A percentile compares a stretch with the other conserved stretches of the same genome.
Conservation (phyloP, 768 basidiomycete genomes). For the Hypholoma fasciculare region DNA sequence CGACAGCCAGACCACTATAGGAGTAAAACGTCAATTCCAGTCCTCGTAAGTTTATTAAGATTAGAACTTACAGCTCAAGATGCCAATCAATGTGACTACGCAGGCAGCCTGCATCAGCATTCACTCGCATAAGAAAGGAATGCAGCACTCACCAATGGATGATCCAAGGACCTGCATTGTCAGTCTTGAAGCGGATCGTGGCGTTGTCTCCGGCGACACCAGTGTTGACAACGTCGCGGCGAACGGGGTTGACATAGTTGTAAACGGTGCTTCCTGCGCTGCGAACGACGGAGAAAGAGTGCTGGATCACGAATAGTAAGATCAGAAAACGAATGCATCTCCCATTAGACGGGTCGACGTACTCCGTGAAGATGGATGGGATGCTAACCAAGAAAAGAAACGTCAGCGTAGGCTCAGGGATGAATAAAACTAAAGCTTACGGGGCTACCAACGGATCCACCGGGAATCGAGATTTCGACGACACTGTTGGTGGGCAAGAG, state of each 20-base stretch:
- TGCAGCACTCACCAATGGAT: constrained; percentile 28
- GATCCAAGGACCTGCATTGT: constrained; percentile 63
- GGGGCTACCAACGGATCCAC: constrained; percentile 32
- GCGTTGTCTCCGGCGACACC: constrained; percentile 34
- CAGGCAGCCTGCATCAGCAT: neutral
- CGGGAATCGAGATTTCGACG: constrained; percentile 49
- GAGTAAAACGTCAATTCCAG: neutral
- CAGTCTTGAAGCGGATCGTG: constrained; percentile 58
- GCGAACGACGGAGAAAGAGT: constrained; percentile 39
- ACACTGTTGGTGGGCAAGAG: constrained; percentile 40
- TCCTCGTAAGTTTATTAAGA: neutral
- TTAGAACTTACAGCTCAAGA: constrained; percentile 31
- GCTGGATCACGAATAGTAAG: constrained; percentile 17
- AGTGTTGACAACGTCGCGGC: constrained; percentile 37
- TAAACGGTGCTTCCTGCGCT: constrained; percentile 35
- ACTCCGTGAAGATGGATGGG: constrained; percentile 47
- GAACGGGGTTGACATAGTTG: constrained; percentile 51
- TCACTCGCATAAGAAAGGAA: neutral
- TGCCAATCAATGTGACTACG: constrained; percentile 47
- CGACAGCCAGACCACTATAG: constrained; percentile 30
- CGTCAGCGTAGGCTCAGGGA: neutral
- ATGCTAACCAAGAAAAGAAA: constrained; percentile 24
- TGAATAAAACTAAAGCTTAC: constrained; percentile 21
- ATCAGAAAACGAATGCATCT: neutral
- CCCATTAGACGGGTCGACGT: constrained; percentile 4